Evolutionary conservation across 352 stramenopile species (phyloP), one percentile per base, ranked within the genome.

Genomic region (Phytophthora multivora): DNA sequence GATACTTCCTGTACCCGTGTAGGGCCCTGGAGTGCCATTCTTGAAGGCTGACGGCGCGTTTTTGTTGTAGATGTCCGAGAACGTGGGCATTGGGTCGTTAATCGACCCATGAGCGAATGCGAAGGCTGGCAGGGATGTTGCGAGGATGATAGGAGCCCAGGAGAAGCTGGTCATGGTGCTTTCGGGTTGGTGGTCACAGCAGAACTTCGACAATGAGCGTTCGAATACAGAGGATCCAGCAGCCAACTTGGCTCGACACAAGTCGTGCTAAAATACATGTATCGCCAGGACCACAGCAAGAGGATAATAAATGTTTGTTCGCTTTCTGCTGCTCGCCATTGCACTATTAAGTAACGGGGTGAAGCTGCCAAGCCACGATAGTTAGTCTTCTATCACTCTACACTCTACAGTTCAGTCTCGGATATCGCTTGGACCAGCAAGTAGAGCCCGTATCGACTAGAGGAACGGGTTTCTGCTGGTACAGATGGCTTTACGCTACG

Each of bases 1-100:
- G 52, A 75, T 70, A 21, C 69, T 63, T 12, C 65, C 65, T 31
- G 49, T 68, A 7, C 65, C 65, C 1, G 54, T 67, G 65, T 78
- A 81, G 8, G 62, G 65, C 1, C 69, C 73, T 5, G 66, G 51
- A 1, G 59, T 65, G 55, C 66, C 70, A 23, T 15, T 67, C 19
- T 63, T 68, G 30, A 12, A 60, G 5, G 45, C 54, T 16, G 60
- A 70, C 1, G 65, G 65, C 26, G 59, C 48, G 25, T 73, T 73
- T 43, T 73, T 68, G 65, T 69, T 69, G 59, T 69, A 69, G 26
- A 73, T 69, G 42, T 69, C 65, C 16, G 51, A 42, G 55, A 68
- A 74, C 28, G 30, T 57, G n/a, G 47, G 39, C 28, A 56, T 51
- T 8, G 59, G 64, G 18, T 53, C 38, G 19, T 48, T 73, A 16